These are phyloP conservation scores for Rutstroemia sp. DNA, from an alignment of 2,329 filamentous ascomycete species.

Conservation along the genomic window DNA sequence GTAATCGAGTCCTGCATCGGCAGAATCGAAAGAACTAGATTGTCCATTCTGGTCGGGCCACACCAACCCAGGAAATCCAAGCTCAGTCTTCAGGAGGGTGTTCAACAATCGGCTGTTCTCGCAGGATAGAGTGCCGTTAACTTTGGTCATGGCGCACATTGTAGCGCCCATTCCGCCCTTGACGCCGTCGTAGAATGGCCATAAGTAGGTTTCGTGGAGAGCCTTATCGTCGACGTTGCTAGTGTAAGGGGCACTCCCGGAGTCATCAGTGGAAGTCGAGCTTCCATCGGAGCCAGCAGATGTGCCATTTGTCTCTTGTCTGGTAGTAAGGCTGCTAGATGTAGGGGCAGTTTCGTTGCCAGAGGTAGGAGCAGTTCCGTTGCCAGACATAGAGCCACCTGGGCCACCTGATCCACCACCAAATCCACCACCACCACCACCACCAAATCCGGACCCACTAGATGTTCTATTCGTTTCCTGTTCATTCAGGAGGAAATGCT, in stretches of 20 bases:
- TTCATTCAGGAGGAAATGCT: conserved; percentile 19
- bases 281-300: conserved; percentile 1
- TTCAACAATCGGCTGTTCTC: conserved; percentile 23
- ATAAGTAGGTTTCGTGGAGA: conserved; percentile 69
- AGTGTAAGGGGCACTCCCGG: conserved; percentile 8
- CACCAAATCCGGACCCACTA: conserved; percentile 10
- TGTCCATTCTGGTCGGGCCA: conserved; percentile 20
- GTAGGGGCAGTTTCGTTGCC: no score
- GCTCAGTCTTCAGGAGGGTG: conserved; percentile 22
- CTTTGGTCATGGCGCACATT: conserved; percentile 14
- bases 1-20: conserved; percentile 25
- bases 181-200: conserved; percentile 42
- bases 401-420: no score
- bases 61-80: conserved; percentile 26
- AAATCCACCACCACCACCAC: no score
- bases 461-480: conserved; percentile 16
- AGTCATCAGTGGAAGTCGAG: no score
- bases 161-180: conserved; percentile 13
- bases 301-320: no score
- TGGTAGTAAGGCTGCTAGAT: no score
- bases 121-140: conserved; percentile 65
- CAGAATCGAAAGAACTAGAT: conserved; percentile 20
- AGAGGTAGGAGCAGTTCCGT: no score
- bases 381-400: no score
- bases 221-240: conserved; percentile 58